These are phyloP conservation scores for Tinospora cordifolia DNA, from an alignment of 164 flowering plant species.

Conservation along the genomic window DNA sequence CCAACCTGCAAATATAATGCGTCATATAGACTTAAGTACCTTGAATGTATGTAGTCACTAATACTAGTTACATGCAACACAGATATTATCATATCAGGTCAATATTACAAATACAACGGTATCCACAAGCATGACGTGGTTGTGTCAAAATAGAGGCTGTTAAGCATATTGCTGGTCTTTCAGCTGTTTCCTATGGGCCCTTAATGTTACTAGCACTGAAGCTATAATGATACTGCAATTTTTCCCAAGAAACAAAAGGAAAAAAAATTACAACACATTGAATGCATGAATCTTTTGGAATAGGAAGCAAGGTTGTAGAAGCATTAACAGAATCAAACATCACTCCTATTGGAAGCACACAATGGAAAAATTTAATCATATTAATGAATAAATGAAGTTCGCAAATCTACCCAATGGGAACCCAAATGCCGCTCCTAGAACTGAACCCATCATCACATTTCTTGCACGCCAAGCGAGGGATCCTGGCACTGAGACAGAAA, in stretches of 20 bases:
- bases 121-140: neutral
- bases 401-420: constrained; percentile 70
- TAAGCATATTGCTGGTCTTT: neutral
- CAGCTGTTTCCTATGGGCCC: too few species aligned
- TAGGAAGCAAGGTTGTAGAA: neutral
- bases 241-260: too few species aligned
- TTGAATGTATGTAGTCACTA: neutral
- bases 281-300: neutral
- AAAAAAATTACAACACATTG: neutral
- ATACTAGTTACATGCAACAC: neutral
- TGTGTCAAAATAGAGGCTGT: neutral
- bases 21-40: neutral
- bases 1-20: constrained; percentile 46
- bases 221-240: neutral
- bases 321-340: neutral
- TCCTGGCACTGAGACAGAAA: constrained; percentile 75
- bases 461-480: constrained; percentile 84
- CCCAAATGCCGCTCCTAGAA: constrained; percentile 79
- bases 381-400: neutral
- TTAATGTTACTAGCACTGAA: neutral
- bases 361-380: neutral
- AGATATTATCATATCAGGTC: neutral
- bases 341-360: neutral
- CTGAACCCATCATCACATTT: constrained; percentile 78
- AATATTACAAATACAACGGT: neutral